Evolutionary conservation across 495 filamentous ascomycete species (phyloP).

Genomic region (Neurospora sp.): DNA sequence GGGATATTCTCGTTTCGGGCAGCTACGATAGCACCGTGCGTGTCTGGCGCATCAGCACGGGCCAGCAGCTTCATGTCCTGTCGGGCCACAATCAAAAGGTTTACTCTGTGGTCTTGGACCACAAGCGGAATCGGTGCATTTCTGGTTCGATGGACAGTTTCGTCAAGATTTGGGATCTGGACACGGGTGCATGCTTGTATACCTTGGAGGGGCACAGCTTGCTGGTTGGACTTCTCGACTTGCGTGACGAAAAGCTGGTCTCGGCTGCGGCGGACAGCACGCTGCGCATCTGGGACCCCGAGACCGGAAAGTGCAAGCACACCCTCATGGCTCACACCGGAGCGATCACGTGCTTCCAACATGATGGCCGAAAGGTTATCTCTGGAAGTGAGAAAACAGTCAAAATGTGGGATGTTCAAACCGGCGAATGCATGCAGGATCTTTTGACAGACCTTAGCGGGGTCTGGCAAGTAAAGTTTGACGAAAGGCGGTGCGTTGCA

Average conservation of each 20-base stretch:
- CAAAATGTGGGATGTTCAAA: constrained; percentile 98
- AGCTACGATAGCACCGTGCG: constrained; percentile 95
- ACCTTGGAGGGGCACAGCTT: constrained; percentile 93
- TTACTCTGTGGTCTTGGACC: constrained; percentile 93
- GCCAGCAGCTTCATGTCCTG: constrained; percentile 79
- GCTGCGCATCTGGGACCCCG: constrained; percentile 93
- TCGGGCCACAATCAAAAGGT: constrained; percentile 88
- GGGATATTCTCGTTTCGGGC: constrained; percentile 94
- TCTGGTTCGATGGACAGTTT: constrained; percentile 97
- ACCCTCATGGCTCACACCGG: constrained; percentile 87
- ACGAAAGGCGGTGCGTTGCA: constrained; percentile 89
- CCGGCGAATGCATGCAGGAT: constrained; percentile 86
- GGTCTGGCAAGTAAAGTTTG: constrained; percentile 98
- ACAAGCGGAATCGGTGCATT: constrained; percentile 87
- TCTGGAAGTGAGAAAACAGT: constrained; percentile 90
- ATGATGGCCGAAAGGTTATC: constrained; percentile 94
- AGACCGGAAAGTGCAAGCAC: constrained; percentile 81
- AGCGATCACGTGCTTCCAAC: constrained; percentile 98
- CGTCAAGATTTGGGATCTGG: constrained; percentile 98
- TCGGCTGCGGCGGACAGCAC: constrained; percentile 94
- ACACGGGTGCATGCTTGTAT: constrained; percentile 72
- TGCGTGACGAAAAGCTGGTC: constrained; percentile 79
- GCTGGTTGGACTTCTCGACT: constrained; percentile 82
- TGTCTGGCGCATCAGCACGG: constrained; percentile 96
- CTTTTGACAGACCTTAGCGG: constrained; percentile 90